Percentiles rank a stretch among this genome's conserved stretches.
phyloP scores from a whole-genome alignment of 1,284 basidiomycete genomes.

The Ustilago bromivora region DNA sequence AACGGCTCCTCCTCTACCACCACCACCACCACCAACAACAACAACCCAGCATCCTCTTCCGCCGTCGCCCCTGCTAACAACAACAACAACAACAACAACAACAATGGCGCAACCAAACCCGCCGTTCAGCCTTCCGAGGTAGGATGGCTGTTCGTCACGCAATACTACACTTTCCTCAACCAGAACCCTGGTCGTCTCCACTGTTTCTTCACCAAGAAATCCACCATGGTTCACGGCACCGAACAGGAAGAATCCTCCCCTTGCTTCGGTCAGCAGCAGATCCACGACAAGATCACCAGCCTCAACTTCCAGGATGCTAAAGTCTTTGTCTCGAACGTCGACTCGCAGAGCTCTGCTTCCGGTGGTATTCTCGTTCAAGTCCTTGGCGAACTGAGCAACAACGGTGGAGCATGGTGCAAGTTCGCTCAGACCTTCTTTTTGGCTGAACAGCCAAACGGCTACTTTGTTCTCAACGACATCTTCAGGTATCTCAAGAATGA shows the following conservation, averaged over 20 bases:
- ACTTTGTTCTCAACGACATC: constrained; percentile 99
- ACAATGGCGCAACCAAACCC: constrained; percentile 33
- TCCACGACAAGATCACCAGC: constrained; percentile 92
- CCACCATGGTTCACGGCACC: constrained; percentile 90
- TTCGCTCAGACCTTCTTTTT: constrained; percentile 99
- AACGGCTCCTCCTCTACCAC: constrained; percentile 23
- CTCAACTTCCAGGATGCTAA: constrained; percentile 97
- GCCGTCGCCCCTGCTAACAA: constrained; percentile 21
- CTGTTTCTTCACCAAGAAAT: constrained; percentile 98
- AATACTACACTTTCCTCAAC: constrained; percentile 87
- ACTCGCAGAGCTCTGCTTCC: constrained; percentile 80
- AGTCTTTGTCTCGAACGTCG: constrained; percentile 81
- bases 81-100: constrained; percentile 13
- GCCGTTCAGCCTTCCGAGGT: constrained; percentile 66
- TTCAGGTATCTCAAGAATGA: constrained; percentile 99
- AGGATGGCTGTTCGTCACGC: constrained; percentile 70
- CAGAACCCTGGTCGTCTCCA: constrained; percentile 95
- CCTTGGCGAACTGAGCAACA: constrained; percentile 94
- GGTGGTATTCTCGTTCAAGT: constrained; percentile 99
- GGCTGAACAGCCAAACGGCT: constrained; percentile 97
- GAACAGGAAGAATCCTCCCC: constrained; percentile 77
- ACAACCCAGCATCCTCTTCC: constrained; percentile 32
- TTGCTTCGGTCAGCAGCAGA: constrained; percentile 96
- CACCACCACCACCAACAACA: constrained; percentile 17
- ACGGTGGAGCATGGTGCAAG: constrained; percentile 88